phyloP scores from a whole-genome alignment of 371 early-diverging fungal species.

The Circinella minor region DNA sequence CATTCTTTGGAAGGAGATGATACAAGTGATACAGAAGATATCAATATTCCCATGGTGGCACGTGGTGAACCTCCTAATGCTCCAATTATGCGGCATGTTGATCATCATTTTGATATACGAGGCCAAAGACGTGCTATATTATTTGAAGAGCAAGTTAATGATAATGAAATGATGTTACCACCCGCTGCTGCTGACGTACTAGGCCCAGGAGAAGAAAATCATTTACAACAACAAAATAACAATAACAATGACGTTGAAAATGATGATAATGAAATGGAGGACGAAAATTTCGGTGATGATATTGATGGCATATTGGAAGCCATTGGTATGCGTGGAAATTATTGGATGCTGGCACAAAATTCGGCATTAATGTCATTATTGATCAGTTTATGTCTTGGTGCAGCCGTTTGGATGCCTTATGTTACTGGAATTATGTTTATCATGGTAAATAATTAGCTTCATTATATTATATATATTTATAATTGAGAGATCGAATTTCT shows the following conservation, averaged over 20 bases:
- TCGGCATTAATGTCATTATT: conserved; percentile 73
- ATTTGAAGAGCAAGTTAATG: conserved; percentile 12
- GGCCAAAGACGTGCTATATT: conserved; percentile 50
- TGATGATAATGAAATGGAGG: conserved; percentile 43
- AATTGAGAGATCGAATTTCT: too few relatives aligned
- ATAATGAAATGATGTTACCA: conserved; percentile 6
- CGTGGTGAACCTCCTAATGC: conserved; percentile 18
- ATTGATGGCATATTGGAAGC: conserved; percentile 82
- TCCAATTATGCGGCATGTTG: conserved; percentile 8
- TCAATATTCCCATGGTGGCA: background rate
- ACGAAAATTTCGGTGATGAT: conserved; percentile 68
- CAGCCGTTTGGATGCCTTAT: conserved; percentile 80
- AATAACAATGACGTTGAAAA: conserved; percentile 2
- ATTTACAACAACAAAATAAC: background rate
- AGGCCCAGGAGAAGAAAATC: background rate
- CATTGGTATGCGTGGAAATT: conserved; percentile 84
- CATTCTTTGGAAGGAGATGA: conserved; percentile 11
- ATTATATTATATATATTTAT: background rate
- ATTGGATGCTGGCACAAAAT: conserved; percentile 73
- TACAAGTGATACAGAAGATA: background rate
- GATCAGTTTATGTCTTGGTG: conserved; percentile 69
- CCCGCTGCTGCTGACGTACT: background rate
- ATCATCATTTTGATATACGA: conserved; percentile 13
- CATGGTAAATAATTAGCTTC: conserved; percentile 16
- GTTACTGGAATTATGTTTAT: conserved; percentile 60